Conservation (phyloP, 257 asterid species). For the Petrea volubilis region DNA sequence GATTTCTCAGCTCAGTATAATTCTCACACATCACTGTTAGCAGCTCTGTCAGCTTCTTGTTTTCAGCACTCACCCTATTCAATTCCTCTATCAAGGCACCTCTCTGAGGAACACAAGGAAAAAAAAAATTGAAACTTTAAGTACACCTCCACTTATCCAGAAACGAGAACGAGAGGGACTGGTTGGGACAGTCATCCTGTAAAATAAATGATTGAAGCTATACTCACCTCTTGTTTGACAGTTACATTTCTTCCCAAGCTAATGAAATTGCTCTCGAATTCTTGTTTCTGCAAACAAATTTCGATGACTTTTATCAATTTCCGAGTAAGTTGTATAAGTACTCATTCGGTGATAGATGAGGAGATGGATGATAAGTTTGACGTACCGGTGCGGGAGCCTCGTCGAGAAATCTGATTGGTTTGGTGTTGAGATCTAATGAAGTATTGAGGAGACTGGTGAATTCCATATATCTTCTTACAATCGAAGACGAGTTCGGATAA, state of each 20-base stretch:
- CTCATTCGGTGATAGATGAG: background rate
- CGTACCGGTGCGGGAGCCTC: slow-evolving; percentile 48
- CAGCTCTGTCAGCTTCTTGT: slow-evolving; percentile 74
- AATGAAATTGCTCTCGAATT: slow-evolving; percentile 52
- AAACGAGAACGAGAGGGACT: too few species aligned
- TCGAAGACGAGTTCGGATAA: background rate
- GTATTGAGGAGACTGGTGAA: slow-evolving; percentile 65
- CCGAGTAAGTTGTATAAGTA: background rate
- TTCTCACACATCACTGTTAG: slow-evolving; percentile 76
- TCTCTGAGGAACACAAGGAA: slow-evolving; percentile 31
- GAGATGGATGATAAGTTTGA: background rate
- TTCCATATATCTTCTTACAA: slow-evolving; percentile 46
- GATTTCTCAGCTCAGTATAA: slow-evolving; percentile 57
- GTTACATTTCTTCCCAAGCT: slow-evolving; percentile 44
- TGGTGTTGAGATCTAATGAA: slow-evolving; percentile 66
- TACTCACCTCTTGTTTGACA: slow-evolving; percentile 56
- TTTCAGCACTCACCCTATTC: slow-evolving; percentile 73
- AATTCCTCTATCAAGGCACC: slow-evolving; percentile 74
- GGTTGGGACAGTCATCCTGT: too few species aligned
- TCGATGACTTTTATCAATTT: too few species aligned
- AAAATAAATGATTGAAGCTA: too few species aligned
- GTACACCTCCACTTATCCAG: too few species aligned
- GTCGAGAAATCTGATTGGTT: slow-evolving; percentile 48
- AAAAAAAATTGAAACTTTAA: too few species aligned
- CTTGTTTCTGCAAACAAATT: slow-evolving; percentile 60